These are phyloP conservation scores for Symbiodinium natans DNA, from an alignment of 73 alveolate species.

Conservation along the genomic window DNA sequence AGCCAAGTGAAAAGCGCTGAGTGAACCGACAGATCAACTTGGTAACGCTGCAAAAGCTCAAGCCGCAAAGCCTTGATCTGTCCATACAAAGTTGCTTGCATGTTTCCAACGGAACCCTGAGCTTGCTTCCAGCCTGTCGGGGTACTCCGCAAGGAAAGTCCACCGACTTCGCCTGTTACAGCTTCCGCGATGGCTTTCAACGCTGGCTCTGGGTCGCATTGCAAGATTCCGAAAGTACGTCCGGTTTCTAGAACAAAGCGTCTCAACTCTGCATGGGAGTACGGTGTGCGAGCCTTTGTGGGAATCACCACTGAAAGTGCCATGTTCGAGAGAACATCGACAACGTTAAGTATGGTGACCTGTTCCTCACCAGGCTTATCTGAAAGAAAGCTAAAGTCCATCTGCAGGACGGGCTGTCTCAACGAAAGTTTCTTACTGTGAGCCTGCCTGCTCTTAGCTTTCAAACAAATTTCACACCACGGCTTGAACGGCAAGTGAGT, in stretches of 20 bases:
- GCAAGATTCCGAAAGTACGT: not conserved
- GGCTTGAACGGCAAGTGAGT: conserved; percentile 3
- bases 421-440: not conserved
- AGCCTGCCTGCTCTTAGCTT: not conserved
- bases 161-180: not conserved
- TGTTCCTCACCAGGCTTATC: not conserved
- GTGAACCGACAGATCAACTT: not conserved
- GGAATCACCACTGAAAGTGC: not conserved
- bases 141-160: not conserved
- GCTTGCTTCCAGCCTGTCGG: conserved; percentile 41
- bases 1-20: not conserved
- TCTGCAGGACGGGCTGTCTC: not conserved
- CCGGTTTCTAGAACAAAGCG: conserved; percentile 20
- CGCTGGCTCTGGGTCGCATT: conserved; percentile 12
- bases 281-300: not conserved
- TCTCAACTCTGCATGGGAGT: not conserved
- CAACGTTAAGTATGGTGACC: not conserved
- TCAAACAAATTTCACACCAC: not conserved
- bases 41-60: not conserved
- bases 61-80: not conserved
- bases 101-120: not conserved
- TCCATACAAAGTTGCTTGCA: not conserved
- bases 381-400: not conserved
- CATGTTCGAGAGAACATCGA: not conserved
- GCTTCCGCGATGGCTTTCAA: not conserved